These are phyloP conservation scores for Vitis hybrid DNA, from an alignment of 177 flowering plant genomes.

Conservation along the genomic window DNA sequence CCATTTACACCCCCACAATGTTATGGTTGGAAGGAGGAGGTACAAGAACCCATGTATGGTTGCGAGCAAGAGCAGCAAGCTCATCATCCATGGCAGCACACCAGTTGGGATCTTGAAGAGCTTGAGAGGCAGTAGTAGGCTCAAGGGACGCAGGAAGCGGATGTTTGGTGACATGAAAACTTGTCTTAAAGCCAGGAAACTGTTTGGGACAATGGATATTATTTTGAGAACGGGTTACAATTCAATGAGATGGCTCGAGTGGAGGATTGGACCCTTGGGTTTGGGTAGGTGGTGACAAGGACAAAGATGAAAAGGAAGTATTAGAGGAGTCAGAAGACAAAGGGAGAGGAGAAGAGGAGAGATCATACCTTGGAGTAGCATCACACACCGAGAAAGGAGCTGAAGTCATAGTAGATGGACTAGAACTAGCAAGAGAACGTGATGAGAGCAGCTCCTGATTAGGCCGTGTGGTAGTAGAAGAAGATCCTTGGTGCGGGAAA, in stretches of 20 bases:
- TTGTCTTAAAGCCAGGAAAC: too few relatives aligned
- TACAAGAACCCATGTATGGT: conserved; percentile 1
- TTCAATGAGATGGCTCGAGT: conserved; percentile 7
- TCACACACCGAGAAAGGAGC: conserved; percentile 9
- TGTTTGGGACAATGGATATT: too few relatives aligned
- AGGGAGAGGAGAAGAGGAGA: conserved; percentile 2
- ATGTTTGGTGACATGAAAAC: too few relatives aligned
- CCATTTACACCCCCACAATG: too few relatives aligned
- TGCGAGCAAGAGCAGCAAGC: not conserved
- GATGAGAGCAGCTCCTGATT: conserved; percentile 1
- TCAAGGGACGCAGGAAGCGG: too few relatives aligned
- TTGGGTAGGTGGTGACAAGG: conserved; percentile 12
- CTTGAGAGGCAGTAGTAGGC: too few relatives aligned
- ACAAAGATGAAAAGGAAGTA: not conserved
- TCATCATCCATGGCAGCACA: not conserved
- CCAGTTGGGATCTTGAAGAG: too few relatives aligned
- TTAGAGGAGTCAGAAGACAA: too few relatives aligned
- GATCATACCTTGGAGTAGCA: conserved; percentile 5
- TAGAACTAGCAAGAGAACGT: not conserved
- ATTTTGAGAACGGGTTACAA: too few relatives aligned
- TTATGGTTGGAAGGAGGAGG: too few relatives aligned
- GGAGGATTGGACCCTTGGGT: not conserved
- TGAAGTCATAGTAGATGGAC: not conserved
- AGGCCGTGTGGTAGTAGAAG: not conserved
- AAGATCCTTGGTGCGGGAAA: conserved; percentile 5